A percentile compares a stretch with the other conserved stretches of the same genome.
Evolutionary conservation across 2,329 filamentous ascomycete species (phyloP).

Genomic region (Alternaria arbusti): DNA sequence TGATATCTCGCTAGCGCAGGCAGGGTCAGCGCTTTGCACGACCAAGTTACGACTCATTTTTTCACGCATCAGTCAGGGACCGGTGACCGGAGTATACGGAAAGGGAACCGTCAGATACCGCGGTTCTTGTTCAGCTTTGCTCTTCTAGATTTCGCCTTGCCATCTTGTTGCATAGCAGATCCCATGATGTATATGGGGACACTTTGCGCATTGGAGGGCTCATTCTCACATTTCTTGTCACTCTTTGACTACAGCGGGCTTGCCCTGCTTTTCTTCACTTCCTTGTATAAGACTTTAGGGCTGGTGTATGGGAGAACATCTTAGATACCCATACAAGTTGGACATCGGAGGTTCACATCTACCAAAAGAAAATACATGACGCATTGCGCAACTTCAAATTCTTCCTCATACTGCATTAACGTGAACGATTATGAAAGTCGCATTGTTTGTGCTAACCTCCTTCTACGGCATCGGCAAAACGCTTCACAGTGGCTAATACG

Average conservation of each 20-base stretch:
- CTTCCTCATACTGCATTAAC: not conserved
- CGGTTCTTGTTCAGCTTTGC: conserved; percentile 17
- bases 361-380: conserved; percentile 15
- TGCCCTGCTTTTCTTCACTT: conserved; percentile 16
- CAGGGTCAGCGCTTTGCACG: conserved; percentile 51
- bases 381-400: conserved; percentile 8
- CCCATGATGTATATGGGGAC: conserved; percentile 32
- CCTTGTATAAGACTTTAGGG: conserved; percentile 37
- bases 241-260: conserved; percentile 25
- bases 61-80: conserved; percentile 34
- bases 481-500: not conserved
- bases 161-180: conserved; percentile 8
- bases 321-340: conserved; percentile 25
- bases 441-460: not conserved
- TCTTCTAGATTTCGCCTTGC: conserved; percentile 13
- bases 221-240: conserved; percentile 33
- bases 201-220: conserved; percentile 3
- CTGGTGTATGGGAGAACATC: conserved; percentile 18
- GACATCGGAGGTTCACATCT: conserved; percentile 18
- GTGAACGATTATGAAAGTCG: not conserved
- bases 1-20: conserved; percentile 45
- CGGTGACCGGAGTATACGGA: conserved; percentile 26
- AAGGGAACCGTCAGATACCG: conserved; percentile 9
- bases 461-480: not conserved
- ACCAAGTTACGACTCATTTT: conserved; percentile 39